Conservation (phyloP, 805 yeast genomes). For the Saccharomyces kudriavzevii region DNA sequence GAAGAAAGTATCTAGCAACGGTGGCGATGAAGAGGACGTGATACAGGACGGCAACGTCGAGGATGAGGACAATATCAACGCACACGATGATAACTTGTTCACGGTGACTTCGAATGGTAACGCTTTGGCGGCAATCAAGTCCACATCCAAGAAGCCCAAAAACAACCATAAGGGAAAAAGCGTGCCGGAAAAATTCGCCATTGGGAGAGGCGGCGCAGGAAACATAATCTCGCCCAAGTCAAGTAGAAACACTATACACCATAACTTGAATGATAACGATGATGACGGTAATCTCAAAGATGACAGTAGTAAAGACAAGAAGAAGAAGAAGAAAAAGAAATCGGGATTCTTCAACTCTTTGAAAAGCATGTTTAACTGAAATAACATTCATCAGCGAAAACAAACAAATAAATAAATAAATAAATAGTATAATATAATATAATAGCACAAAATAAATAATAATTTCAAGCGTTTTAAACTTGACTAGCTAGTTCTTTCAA, state of each 20-base stretch:
- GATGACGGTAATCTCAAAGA: not conserved
- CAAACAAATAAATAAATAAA: constrained; percentile 4
- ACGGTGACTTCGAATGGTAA: not conserved
- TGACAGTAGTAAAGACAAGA: constrained; percentile 1
- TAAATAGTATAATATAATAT: constrained; percentile 1
- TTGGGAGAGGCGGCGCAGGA: constrained; percentile 33
- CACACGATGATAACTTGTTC: not conserved
- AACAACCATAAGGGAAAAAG: not conserved
- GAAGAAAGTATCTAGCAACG: not conserved
- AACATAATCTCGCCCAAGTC: constrained; percentile 21
- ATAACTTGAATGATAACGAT: not conserved
- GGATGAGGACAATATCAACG: not conserved
- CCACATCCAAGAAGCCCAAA: not conserved
- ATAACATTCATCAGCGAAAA: constrained; percentile 1
- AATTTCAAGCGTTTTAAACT: not conserved
- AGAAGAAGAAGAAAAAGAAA: constrained; percentile 4
- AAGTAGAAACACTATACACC: not conserved
- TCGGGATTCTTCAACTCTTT: constrained; percentile 5
- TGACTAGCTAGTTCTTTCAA: constrained; percentile 64
- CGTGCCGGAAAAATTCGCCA: constrained; percentile 9
- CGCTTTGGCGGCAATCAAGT: not conserved
- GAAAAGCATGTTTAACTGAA: constrained; percentile 3
- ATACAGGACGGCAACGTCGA: not conserved
- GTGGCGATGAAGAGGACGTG: not conserved
- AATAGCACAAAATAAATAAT: constrained; percentile 1